Conservation (phyloP, 257 asterid species). For the Osmanthus fragrans region DNA sequence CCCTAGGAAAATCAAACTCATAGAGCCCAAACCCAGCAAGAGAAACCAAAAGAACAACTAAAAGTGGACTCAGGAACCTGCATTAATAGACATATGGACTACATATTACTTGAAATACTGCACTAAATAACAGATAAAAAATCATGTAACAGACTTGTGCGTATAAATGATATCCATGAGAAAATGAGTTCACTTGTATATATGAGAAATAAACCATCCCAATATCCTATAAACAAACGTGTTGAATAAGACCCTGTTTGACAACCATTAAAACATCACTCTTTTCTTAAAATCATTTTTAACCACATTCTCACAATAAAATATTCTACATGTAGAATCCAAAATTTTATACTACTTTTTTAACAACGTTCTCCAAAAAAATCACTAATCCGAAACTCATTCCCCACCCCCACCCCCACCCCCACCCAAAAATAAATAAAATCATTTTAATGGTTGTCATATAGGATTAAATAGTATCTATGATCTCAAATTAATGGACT, state of each 20-base stretch:
- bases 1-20: constrained; percentile 40
- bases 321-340: too few relatives aligned
- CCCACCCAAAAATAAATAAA: too few relatives aligned
- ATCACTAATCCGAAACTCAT: too few relatives aligned
- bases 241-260: background rate
- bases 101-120: background rate
- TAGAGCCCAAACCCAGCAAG: constrained; percentile 41
- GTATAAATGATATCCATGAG: background rate
- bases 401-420: too few relatives aligned
- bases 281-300: too few relatives aligned
- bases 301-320: too few relatives aligned
- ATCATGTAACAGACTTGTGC: background rate
- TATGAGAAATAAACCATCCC: background rate
- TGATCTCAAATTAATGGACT: too few relatives aligned
- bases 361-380: too few relatives aligned
- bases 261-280: too few relatives aligned
- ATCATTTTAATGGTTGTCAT: too few relatives aligned
- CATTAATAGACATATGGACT: background rate
- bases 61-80: constrained; percentile 38
- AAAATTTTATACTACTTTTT: too few relatives aligned
- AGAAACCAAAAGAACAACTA: constrained; percentile 35
- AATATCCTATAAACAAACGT: background rate
- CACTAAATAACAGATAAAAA: background rate
- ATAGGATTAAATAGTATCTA: too few relatives aligned
- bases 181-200: background rate